Base-by-base conservation (phyloP, 2,329 filamentous ascomycete species). In the Neopestalotiopsis rosae region DNA sequence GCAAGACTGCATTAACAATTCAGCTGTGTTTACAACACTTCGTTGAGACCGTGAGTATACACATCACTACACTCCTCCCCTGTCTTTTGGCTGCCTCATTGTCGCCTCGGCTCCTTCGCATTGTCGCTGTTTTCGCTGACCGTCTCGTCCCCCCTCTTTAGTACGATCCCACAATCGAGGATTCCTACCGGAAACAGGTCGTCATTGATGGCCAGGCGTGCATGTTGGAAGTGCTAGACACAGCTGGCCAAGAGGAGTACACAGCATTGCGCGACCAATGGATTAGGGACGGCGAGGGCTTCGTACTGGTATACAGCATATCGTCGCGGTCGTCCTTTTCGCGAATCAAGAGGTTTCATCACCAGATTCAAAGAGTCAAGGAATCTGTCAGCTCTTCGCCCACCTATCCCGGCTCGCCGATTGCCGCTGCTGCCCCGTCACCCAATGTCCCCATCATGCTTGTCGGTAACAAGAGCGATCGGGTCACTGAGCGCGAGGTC, bases 21-120 rank as follows among this genome's bases (percentile, higher is more conserved):
- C 94, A 99, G 90, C 88, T 99, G 76, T 98, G 96, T 81, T 85
- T 98, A 78, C 97, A 98, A 83, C 96, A 99, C 83, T 99, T 99
- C 81, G 95, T 98, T 77, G 95, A 98, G 85, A 98, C 94, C 71
- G 89, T 91, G 83, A 83, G 89, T 85, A 40, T 32, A n/a, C 24
- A 10, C 34, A 10, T 59, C 32, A 49, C 52, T 17, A 13, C 56
- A n/a, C 24, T 59, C 52, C 40, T 34, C 56, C 45, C 20, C 45
- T 20, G 2, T 62, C 17, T 30, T 13, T 56, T 17, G 28, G 6
- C 66, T 32, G 65, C n/a, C 20, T 49, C 61, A 10, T 64, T 14
- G n/a, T 7, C 10, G 57, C 30, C 30, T 10, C 28, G 9, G 28
- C 57, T 14, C 17, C 14, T 52, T 52, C 5, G 45, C 57, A 28